phyloP scores from a whole-genome alignment of 768 basidiomycete species.

The Termitomyces sp. region DNA sequence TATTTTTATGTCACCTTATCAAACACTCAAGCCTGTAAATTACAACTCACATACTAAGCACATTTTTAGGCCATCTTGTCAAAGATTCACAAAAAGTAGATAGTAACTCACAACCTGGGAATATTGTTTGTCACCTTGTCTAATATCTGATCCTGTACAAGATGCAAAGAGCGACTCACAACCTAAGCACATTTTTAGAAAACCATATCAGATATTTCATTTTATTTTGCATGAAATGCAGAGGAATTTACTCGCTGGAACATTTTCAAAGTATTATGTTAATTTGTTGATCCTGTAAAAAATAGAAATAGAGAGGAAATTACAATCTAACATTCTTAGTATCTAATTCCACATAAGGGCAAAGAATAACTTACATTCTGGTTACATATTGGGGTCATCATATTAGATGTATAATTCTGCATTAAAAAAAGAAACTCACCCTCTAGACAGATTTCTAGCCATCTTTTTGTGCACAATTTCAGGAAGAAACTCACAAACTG shows the following conservation, averaged over 20 bases:
- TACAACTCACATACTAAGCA: not conserved
- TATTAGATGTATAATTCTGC: not conserved
- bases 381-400: not conserved
- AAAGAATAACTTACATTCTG: not conserved
- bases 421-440: not conserved
- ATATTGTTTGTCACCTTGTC: not conserved
- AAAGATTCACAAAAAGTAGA: not conserved
- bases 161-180: not conserved
- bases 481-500: not conserved
- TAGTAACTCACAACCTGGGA: not conserved
- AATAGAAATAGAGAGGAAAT: not conserved
- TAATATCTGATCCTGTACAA: not conserved
- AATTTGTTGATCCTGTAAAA: no score
- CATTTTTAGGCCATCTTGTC: not conserved
- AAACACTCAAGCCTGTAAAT: not conserved
- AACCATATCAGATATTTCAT: not conserved
- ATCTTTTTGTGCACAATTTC: no score
- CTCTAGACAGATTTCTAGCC: no score
- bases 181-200: not conserved
- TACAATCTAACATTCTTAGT: not conserved
- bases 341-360: not conserved
- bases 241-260: no score
- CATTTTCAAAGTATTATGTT: no score
- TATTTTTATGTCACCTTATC: not conserved
- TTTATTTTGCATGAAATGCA: no score